Base-by-base conservation (phyloP, 148 eudicot genomes). In the Suaeda aralocaspica region DNA sequence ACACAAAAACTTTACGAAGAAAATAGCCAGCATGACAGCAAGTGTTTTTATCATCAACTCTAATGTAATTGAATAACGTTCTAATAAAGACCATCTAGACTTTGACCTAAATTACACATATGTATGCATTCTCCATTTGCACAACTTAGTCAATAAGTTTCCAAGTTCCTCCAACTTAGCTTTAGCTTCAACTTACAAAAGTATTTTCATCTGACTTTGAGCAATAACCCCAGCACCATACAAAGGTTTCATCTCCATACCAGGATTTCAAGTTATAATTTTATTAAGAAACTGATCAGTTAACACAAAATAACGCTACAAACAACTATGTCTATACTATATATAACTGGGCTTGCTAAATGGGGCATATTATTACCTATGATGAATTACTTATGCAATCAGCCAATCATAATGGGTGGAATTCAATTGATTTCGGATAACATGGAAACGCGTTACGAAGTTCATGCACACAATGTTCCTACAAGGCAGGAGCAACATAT, bases 1-100 rank as follows among this genome's bases (percentile, higher is more conserved):
- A 48, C 57, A 73, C 26, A 14, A 33, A 64, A 13, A 58, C 51
- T 74, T 3, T 51, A 13, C 2, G 58, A 25, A 50, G 64, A 58
- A 58, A 63, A 36, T 16, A 52, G 29, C 34, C 44, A 64, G 5
- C 16, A 65, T 10, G 22, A 45, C 36, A 45, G 39, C 30, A 29
- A 65, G 33, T 21, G 24, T 26, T 16, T 16, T 45, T 7, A 46
- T 28, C 39, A 16, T 46, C 44, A 58, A 58, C 6, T 56, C 33
- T 56, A 30, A 56, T 46, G 39, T 24, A 53, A 24, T 68, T 29
- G 45, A 24, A 24, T 22, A 31, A 19, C 16, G 10, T 19, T 55
- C 6, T 14, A 58, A 42, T 21, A 56, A 45, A 25, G 5, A 1
- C 36, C 9, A 11, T 64, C 50, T 0, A 65, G 53, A 18, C 10